These are phyloP conservation scores for Phragmites australis DNA, from an alignment of 176 grass and related monocot genomes.

Conservation along the genomic window DNA sequence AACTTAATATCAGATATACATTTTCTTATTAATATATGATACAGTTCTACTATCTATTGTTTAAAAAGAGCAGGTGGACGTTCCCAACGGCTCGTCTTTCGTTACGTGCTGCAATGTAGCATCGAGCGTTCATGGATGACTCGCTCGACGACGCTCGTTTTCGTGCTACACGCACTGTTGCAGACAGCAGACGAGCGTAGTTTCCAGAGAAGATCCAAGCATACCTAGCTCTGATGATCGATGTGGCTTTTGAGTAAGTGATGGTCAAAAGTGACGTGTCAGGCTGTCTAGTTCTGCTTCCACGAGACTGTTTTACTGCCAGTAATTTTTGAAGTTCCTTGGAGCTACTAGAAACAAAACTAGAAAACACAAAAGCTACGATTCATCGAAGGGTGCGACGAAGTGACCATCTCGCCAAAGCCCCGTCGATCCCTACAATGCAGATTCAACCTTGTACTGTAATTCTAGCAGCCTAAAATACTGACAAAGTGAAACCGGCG, in stretches of 20 bases:
- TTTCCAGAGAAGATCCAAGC: too few relatives aligned
- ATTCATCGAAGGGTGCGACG: not conserved
- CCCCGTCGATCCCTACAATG: slow-evolving; percentile 33
- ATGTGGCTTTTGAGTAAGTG: not conserved
- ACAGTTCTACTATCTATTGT: too few relatives aligned
- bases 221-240: not conserved
- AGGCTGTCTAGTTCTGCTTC: not conserved
- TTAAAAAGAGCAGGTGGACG: too few relatives aligned
- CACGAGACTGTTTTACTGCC: not conserved
- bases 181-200: too few relatives aligned
- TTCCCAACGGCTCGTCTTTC: too few relatives aligned
- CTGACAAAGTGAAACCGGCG: slow-evolving; percentile 46
- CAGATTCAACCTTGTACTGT: not conserved
- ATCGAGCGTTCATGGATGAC: too few relatives aligned
- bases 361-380: slow-evolving; percentile 23
- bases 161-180: too few relatives aligned
- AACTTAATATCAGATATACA: too few relatives aligned
- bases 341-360: slow-evolving; percentile 15
- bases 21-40: too few relatives aligned
- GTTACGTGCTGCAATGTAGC: too few relatives aligned
- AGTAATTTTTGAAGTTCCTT: not conserved
- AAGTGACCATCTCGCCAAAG: slow-evolving; percentile 19
- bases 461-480: not conserved
- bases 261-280: not conserved
- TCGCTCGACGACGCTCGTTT: too few relatives aligned